These are phyloP conservation scores for Termitomyces titanicus DNA, from an alignment of 768 basidiomycete species.

Conservation along the genomic window DNA sequence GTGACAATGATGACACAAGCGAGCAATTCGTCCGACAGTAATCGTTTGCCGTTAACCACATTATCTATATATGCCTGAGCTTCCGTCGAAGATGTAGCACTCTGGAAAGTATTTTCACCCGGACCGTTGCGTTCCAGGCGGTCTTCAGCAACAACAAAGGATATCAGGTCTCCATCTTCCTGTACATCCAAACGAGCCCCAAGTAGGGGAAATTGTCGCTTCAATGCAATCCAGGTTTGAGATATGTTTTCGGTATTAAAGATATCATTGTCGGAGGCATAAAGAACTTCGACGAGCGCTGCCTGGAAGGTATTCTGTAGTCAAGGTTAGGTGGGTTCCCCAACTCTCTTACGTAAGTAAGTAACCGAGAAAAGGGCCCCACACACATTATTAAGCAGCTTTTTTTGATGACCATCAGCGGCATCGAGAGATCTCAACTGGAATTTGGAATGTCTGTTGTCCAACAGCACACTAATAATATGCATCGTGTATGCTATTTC, in stretches of 20 bases:
- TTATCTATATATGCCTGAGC: constrained; percentile 24
- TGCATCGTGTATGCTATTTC: no score
- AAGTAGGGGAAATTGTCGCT: constrained; percentile 47
- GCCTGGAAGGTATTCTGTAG: constrained; percentile 41
- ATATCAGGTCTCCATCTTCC: constrained; percentile 21
- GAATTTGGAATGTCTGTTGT: no score
- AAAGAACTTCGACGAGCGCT: constrained; percentile 23
- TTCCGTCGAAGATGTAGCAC: constrained; percentile 30
- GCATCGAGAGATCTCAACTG: no score
- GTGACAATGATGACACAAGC: constrained; percentile 39
- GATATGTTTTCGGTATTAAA: constrained; percentile 29
- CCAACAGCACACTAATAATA: no score
- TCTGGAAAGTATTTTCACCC: constrained; percentile 35
- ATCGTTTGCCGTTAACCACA: constrained; percentile 29
- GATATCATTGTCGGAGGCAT: constrained; percentile 9
- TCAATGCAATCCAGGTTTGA: constrained; percentile 43
- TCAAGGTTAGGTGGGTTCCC: no score
- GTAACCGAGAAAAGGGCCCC: no score
- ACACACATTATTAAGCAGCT: no score
- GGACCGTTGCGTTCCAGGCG: constrained; percentile 27
- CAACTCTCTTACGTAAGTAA: no score
- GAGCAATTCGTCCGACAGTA: constrained; percentile 39
- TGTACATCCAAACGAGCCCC: constrained; percentile 36
- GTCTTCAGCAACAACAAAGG: constrained; percentile 40
- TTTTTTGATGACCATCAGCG: no score